Percentiles rank a stretch among this genome's conserved stretches.
phyloP scores from a whole-genome alignment of 495 filamentous ascomycete genomes.

The Amorphotheca resinae region DNA sequence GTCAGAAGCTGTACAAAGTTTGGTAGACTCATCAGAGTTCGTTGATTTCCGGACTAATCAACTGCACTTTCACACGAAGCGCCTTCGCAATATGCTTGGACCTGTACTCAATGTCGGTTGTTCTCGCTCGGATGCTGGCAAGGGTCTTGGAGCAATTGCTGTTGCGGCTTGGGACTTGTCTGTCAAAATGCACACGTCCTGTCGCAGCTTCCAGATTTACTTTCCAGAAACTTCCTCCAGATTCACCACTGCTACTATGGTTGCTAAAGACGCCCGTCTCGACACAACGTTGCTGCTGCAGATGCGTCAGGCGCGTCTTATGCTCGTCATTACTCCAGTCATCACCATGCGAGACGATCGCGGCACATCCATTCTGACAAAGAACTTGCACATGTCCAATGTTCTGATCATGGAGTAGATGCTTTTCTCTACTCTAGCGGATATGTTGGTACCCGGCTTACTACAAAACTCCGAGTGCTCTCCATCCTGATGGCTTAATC shows the following conservation, averaged over 20 bases:
- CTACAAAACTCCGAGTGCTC: background rate
- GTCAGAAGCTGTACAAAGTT: constrained; percentile 9
- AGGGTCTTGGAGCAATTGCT: constrained; percentile 20
- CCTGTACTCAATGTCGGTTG: constrained; percentile 14
- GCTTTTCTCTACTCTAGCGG: background rate
- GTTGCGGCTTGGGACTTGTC: constrained; percentile 23
- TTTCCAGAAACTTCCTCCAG: constrained; percentile 22
- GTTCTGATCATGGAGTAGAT: constrained; percentile 21
- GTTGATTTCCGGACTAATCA: constrained; percentile 17
- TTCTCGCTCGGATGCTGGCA: constrained; percentile 15
- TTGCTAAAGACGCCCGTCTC: constrained; percentile 13
- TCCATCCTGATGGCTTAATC: too few relatives aligned
- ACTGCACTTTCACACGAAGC: constrained; percentile 17
- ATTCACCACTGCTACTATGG: constrained; percentile 20
- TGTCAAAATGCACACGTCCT: constrained; percentile 17
- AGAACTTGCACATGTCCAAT: constrained; percentile 19
- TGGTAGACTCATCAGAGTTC: constrained; percentile 5
- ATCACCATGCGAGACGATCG: constrained; percentile 22
- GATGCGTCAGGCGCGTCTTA: constrained; percentile 20
- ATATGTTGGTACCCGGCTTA: background rate
- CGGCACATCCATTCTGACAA: constrained; percentile 16
- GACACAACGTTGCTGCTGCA: constrained; percentile 19
- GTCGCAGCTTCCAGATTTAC: constrained; percentile 22
- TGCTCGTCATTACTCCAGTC: constrained; percentile 25
- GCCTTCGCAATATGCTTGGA: constrained; percentile 20